Evolutionary conservation across 2,329 filamentous ascomycete species (phyloP), one percentile per base, ranked within the genome.

Genomic region (Ophiostoma pallidulum): DNA sequence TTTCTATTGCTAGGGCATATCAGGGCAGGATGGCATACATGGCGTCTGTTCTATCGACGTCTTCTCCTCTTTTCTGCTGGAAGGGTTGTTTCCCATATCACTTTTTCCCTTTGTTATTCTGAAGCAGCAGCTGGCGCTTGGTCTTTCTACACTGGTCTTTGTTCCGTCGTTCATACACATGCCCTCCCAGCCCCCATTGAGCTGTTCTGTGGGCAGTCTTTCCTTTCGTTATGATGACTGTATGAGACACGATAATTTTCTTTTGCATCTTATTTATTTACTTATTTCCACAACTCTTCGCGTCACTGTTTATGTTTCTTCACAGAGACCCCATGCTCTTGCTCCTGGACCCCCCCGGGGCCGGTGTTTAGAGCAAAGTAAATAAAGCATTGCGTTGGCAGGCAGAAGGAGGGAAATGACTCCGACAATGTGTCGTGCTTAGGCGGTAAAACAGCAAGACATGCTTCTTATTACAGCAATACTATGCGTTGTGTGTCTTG

Each of bases 211-310:
- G n/a, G 32, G 12, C 24, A 29, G 41, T 36, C 32, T 35, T 26
- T 26, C 14, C n/a, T 40, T 42, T 32, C n/a, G 14, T 13, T 37
- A 36, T 49, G 44, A 53, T 16, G 51, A 53, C 41, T 42, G 47
- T 41, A 53, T 37, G 51, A 53, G 51, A 48, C 42, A 51, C 45
- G 51, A 53, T 49, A 46, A 33, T 45, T 49, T 48, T 32, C 31
- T 38, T 48, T 36, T 42, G 16, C 36, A 35, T 47, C 20, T 51
- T 48, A 38, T 38, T 45, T 51, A 20, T 41, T 24, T 47, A 26
- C 46, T 39, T 37, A 36, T 31, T 37, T 41, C 14, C 14, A n/a
- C 18, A 35, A 18, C 20, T 43, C 8, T 3, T 37, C 42, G 13
- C 36, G 38, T 19, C 22, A 16, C 9, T 16, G 8, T 28, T 40